Evolutionary conservation across 2,329 filamentous ascomycete genomes (phyloP).

Genomic region (Ampelomyces quisqualis): DNA sequence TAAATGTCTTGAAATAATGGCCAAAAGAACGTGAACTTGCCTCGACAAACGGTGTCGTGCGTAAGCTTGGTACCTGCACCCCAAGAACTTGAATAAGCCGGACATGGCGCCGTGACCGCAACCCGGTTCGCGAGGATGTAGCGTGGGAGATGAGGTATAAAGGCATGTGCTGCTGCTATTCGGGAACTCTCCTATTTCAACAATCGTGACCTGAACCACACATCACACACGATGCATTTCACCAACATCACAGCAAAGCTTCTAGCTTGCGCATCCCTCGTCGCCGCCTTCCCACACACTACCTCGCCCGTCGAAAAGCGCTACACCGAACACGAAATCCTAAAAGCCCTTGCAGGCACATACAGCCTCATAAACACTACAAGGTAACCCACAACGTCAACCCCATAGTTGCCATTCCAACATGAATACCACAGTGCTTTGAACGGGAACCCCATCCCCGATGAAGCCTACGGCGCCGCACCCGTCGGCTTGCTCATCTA

Average conservation of each 20-base stretch:
- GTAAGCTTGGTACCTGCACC: neutral
- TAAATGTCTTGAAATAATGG: too few relatives aligned
- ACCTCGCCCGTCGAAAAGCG: neutral
- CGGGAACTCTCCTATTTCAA: neutral
- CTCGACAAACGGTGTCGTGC: neutral
- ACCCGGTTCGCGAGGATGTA: neutral
- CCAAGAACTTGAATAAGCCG: neutral
- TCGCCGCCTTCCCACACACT: constrained; percentile 3
- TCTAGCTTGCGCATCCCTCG: constrained; percentile 1
- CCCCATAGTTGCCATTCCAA: neutral
- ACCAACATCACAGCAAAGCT: constrained; percentile 1
- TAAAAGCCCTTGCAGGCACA: constrained; percentile 24
- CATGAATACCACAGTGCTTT: constrained; percentile 13
- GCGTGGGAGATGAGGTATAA: neutral
- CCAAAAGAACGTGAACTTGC: neutral
- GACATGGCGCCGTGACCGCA: neutral
- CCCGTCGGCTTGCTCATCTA: constrained; percentile 34
- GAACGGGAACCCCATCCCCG: constrained; percentile 22
- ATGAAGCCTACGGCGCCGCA: constrained; percentile 21
- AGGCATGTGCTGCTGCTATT: too few relatives aligned
- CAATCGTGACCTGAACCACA: neutral
- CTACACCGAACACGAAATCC: constrained; percentile 11
- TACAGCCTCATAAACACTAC: constrained; percentile 30
- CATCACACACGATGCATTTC: constrained; percentile 2
- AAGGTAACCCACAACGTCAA: constrained; percentile 4